These are phyloP conservation scores for Cystobasidiaceae sp. DNA, from an alignment of 1,284 basidiomycete species.

Conservation along the genomic window DNA sequence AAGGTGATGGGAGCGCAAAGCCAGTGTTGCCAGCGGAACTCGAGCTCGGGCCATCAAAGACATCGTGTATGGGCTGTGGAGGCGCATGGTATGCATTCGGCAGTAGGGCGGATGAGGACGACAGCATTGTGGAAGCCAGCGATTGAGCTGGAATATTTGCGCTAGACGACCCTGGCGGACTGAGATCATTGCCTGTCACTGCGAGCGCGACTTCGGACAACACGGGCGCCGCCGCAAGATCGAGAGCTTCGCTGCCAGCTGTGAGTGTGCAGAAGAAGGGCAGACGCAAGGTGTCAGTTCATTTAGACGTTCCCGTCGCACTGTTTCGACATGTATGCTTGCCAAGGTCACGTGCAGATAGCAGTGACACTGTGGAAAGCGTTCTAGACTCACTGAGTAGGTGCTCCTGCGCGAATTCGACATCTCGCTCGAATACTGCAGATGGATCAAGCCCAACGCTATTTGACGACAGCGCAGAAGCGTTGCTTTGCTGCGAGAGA, in stretches of 20 bases:
- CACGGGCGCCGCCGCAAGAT: conserved; percentile 26
- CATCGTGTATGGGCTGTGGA: background rate
- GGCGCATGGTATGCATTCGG: background rate
- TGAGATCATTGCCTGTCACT: background rate
- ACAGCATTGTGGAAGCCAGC: background rate
- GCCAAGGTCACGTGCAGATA: conserved; percentile 3
- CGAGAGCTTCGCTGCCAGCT: conserved; percentile 26
- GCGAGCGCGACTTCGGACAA: conserved; percentile 19
- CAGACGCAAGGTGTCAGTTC: background rate
- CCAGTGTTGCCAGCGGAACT: background rate
- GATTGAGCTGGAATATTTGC: background rate
- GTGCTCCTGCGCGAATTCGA: conserved; percentile 10
- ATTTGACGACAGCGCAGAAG: background rate
- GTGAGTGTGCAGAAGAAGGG: background rate
- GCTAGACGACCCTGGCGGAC: background rate
- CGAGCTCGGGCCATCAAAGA: background rate
- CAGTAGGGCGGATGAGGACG: background rate
- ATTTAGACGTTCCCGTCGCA: background rate
- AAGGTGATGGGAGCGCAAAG: background rate
- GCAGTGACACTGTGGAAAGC: background rate
- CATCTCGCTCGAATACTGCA: conserved; percentile 21
- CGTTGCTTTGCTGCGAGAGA: background rate
- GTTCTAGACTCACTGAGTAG: conserved; percentile 7
- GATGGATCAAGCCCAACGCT: background rate
- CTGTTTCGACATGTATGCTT: background rate